phyloP scores from a whole-genome alignment of 768 basidiomycete species.

The Rhodotorula toruloides region DNA sequence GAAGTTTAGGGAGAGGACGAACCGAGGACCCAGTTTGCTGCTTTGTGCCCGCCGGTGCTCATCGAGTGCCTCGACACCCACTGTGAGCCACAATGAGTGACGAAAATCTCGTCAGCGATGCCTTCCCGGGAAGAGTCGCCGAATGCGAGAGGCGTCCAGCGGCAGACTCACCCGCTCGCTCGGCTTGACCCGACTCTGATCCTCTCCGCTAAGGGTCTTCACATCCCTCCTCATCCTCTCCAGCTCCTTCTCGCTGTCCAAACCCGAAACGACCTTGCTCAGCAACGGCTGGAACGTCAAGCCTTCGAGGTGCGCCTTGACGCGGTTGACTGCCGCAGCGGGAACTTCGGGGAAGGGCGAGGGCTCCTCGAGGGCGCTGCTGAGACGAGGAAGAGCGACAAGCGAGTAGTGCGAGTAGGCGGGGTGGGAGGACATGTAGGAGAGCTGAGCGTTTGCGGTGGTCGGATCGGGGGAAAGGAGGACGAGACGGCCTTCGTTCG shows the following conservation, averaged over 20 bases:
- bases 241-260: background rate
- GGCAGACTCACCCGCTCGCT: slow-evolving; percentile 7
- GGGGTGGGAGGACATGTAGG: slow-evolving; percentile 6
- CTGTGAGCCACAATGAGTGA: background rate
- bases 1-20: background rate
- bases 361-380: background rate
- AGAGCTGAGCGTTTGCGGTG: slow-evolving; percentile 5
- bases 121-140: background rate
- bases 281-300: slow-evolving; percentile 22
- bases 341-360: slow-evolving; percentile 9
- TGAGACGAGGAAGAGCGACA: slow-evolving; percentile 9
- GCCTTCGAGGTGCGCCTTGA: slow-evolving; percentile 10
- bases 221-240: slow-evolving; percentile 19
- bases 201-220: slow-evolving; percentile 23
- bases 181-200: slow-evolving; percentile 8
- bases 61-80: slow-evolving; percentile 38
- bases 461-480: background rate
- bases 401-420: slow-evolving; percentile 2
- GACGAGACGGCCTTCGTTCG: slow-evolving; percentile 12
- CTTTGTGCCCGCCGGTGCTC: slow-evolving; percentile 20
- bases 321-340: background rate
- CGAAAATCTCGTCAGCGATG: background rate
- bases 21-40: slow-evolving; percentile 24
- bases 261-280: background rate
- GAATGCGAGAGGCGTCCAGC: no score